Evolutionary conservation across 2,329 filamentous ascomycete species (phyloP).

Genomic region (Aspergillus sp.): DNA sequence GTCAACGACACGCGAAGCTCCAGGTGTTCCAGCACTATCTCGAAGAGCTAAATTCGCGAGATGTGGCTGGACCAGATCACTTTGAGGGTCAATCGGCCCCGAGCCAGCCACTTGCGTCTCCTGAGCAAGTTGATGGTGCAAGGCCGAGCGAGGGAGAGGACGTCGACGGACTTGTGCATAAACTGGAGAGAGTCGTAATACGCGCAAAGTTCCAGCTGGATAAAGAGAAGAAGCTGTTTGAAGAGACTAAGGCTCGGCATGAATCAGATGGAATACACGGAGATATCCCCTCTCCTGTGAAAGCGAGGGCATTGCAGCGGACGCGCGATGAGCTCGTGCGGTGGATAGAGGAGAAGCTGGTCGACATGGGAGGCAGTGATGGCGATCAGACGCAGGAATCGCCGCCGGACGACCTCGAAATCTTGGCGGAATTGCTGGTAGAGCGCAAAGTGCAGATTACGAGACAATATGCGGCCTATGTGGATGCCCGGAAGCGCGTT

Average conservation of each 20-base stretch:
- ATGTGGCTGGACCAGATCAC: conserved; percentile 12
- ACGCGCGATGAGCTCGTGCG: conserved; percentile 41
- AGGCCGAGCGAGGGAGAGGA: conserved; percentile 3
- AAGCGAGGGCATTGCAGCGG: conserved; percentile 31
- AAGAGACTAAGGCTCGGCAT: conserved; percentile 20
- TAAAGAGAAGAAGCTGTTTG: conserved; percentile 25
- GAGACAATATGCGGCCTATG: conserved; percentile 27
- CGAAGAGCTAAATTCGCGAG: conserved; percentile 29
- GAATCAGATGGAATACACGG: conserved; percentile 4
- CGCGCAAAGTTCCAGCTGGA: conserved; percentile 28
- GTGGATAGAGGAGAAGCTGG: conserved; percentile 44
- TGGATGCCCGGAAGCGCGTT: conserved; percentile 26
- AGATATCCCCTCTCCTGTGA: conserved; percentile 9
- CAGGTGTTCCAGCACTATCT: conserved; percentile 39
- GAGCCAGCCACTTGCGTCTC: conserved; percentile 8
- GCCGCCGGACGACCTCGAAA: conserved; percentile 20
- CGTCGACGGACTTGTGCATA: conserved; percentile 23
- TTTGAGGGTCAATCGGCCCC: conserved; percentile 11
- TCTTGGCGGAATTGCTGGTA: conserved; percentile 20
- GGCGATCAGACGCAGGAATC: conserved; percentile 19
- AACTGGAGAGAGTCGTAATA: conserved; percentile 31
- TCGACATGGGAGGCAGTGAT: conserved; percentile 24
- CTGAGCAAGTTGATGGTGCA: conserved; percentile 12
- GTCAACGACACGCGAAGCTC: conserved; percentile 37
- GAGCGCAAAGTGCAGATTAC: conserved; percentile 24